A percentile compares a stretch with the other conserved stretches of the same genome.
Evolutionary conservation across 495 filamentous ascomycete species (phyloP).

Genomic region (Podospora pseudocomata): DNA sequence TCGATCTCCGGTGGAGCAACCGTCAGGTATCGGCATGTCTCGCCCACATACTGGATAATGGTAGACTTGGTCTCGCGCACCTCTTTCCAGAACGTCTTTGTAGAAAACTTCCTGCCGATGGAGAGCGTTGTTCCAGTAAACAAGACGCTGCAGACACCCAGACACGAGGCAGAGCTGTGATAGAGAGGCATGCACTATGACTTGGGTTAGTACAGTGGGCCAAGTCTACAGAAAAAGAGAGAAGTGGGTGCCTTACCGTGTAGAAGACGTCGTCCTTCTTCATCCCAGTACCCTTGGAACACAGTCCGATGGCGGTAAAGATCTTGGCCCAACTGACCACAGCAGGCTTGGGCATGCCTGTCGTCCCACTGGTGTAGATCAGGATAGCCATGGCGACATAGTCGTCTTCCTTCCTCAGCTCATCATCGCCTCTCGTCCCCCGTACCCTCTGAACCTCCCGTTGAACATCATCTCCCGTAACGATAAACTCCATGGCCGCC

Average conservation of each 20-base stretch:
- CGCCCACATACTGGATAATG: constrained; percentile 90
- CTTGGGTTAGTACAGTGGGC: not conserved
- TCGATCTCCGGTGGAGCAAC: constrained; percentile 64
- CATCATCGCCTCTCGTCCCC: constrained; percentile 58
- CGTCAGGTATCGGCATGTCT: constrained; percentile 88
- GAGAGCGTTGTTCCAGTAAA: constrained; percentile 59
- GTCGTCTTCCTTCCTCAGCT: constrained; percentile 50
- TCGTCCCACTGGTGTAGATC: constrained; percentile 86
- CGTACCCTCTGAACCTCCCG: constrained; percentile 51
- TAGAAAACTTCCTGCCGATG: constrained; percentile 77
- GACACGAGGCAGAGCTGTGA: constrained; percentile 72
- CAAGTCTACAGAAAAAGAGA: not conserved
- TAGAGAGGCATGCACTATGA: constrained; percentile 86
- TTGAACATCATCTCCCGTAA: constrained; percentile 57
- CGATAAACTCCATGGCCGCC: constrained; percentile 52
- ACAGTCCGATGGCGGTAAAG: constrained; percentile 51
- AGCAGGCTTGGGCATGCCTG: constrained; percentile 87
- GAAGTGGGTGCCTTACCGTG: constrained; percentile 51
- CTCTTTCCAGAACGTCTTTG: constrained; percentile 77
- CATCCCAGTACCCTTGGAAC: constrained; percentile 52
- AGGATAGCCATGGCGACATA: constrained; percentile 63
- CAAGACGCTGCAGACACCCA: constrained; percentile 61
- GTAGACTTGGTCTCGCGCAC: constrained; percentile 68
- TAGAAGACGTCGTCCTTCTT: constrained; percentile 65
- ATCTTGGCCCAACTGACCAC: constrained; percentile 75